Base-by-base conservation (phyloP, 164 flowering plant genomes). In the Kalanchoe fedtschenkoi region DNA sequence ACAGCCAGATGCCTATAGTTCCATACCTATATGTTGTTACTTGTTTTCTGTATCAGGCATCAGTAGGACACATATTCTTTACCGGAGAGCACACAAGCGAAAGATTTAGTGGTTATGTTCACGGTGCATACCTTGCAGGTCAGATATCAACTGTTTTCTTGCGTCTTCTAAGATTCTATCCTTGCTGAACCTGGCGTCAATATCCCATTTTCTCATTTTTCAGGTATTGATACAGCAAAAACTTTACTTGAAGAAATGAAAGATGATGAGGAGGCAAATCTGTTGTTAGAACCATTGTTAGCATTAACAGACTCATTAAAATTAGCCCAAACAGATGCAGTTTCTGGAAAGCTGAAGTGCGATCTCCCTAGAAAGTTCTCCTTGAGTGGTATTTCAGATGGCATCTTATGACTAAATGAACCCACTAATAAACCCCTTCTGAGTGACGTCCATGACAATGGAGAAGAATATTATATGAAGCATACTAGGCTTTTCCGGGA, bases 61-160 rank as follows among this genome's bases (percentile, higher is more conserved):
- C 92, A 0, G 81, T 87, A 0, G 98, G 91, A 61, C 78, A 82
- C 37, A 68, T 91, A 16, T 91, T 84, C 69, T 91, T 89, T 66
- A 83, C 84, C 0, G 98, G 98, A 43, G 98, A 91, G 60, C 92
- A 91, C 65, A 91, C 98, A 5, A 87, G 83, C 43, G 96, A 89
- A 68, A 80, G 77, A 65, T 91, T 89, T 58, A 89, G 70, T 63
- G 98, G 96, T 32, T 91, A 85, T 61, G 98, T 87, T 46, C 98
- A 91, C 64, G 96, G 98, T 28, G 98, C 86, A 65, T 89, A 84
- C 68, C 84, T 89, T 13, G 77, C 97, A 62, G 97, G 97, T 89
- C 33, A 75, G 64, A 4, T 11, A 22, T 26, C 17, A 15, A 43
- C 39, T 14, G 51, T 5, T 0, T 59, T 6, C 8, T 0, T 22